phyloP scores from a whole-genome alignment of 345 rosid species.

The Eucalyptus regnans region DNA sequence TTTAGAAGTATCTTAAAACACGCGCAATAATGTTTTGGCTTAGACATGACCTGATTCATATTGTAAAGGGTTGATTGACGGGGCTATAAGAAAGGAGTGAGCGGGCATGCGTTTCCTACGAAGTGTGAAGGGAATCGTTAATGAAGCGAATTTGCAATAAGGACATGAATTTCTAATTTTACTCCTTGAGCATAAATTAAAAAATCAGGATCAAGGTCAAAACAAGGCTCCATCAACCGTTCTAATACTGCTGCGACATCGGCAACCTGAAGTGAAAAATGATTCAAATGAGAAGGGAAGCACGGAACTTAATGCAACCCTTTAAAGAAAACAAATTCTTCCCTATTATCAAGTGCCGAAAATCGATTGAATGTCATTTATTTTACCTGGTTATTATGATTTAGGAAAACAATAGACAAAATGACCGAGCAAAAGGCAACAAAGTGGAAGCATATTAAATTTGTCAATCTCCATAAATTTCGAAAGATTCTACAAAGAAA shows the following conservation, averaged over 20 bases:
- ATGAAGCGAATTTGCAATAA: too few species aligned
- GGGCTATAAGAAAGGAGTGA: too few species aligned
- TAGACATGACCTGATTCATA: not conserved
- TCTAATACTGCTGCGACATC: not conserved
- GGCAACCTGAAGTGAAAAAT: not conserved
- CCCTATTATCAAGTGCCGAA: not conserved
- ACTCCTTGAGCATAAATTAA: not conserved
- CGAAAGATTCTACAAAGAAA: not conserved
- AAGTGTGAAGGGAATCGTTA: not conserved
- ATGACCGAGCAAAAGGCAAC: not conserved
- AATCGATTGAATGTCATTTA: not conserved
- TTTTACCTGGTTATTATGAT: too few species aligned
- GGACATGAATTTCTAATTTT: not conserved
- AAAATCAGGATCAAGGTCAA: not conserved
- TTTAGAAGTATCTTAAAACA: not conserved
- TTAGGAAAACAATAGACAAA: not conserved
- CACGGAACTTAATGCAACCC: not conserved
- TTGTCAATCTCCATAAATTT: not conserved
- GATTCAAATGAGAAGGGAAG: too few species aligned
- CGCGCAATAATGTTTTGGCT: not conserved
- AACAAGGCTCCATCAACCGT: not conserved
- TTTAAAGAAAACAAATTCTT: not conserved
- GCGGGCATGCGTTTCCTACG: fast-evolving
- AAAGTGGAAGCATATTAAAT: not conserved
- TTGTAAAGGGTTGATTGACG: too few species aligned